phyloP scores from a whole-genome alignment of 1,139 yeast species.

The Debaryomycetaceae sp. region DNA sequence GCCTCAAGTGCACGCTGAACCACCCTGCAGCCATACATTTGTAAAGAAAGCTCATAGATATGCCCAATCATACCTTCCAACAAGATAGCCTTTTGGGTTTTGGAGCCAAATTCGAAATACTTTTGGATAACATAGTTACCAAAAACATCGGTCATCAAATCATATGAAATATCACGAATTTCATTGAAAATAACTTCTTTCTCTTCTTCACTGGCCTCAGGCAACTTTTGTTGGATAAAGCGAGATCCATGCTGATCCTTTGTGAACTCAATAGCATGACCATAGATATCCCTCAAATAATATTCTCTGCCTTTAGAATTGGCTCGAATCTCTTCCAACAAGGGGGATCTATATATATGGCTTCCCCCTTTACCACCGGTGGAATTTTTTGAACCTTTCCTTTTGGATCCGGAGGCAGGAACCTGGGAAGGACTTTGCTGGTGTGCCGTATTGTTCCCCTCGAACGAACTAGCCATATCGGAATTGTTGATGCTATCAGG shows the following conservation, averaged over 20 bases:
- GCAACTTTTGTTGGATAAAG: conserved; percentile 87
- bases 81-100: conserved; percentile 64
- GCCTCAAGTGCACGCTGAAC: conserved; percentile 91
- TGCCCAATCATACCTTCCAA: conserved; percentile 76
- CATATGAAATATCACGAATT: conserved; percentile 69
- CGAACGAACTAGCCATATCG: background rate
- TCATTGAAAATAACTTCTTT: conserved; percentile 83
- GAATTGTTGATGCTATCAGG: background rate
- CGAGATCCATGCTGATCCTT: conserved; percentile 97
- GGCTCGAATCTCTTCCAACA: conserved; percentile 82
- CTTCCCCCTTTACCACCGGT: conserved; percentile 21
- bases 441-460: background rate
- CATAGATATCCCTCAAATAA: conserved; percentile 69
- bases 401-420: conserved; percentile 4
- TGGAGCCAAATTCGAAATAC: conserved; percentile 79
- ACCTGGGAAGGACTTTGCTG: conserved; percentile 7
- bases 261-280: conserved; percentile 88
- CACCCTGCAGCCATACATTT: conserved; percentile 97
- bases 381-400: conserved; percentile 8
- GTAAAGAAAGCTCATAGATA: conserved; percentile 72
- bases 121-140: conserved; percentile 97
- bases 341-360: conserved; percentile 68
- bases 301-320: conserved; percentile 61
- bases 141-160: conserved; percentile 92
- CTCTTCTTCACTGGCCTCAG: conserved; percentile 61